Evolutionary conservation across 306 rosid genomes (phyloP), one percentile per base, ranked within the genome.

Genomic region (Glycine tomentella): DNA sequence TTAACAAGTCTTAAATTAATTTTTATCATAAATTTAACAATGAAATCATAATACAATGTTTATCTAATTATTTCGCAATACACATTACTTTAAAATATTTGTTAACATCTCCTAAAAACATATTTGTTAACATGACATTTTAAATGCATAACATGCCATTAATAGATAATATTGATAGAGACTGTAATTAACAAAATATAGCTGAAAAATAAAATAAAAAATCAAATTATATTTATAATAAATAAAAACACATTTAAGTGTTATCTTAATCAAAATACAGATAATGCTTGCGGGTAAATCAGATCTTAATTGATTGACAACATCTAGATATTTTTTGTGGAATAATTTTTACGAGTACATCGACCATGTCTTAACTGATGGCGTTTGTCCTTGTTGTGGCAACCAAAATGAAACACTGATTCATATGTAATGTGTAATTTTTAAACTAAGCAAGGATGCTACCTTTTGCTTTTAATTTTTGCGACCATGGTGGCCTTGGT

Each of bases 401-500:
- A 17, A 58, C 46, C 69, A 12, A 74, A 59, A 75, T 4, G 57
- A 9, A 55, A 53, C 66, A 73, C 6, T 15, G 15, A 9, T 53
- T 55, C 10, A 16, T 3, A 72, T 36, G 36, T 55, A 12, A 9
- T 36, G 65, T 1, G 15, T 9, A 15, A 9, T 53, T 57, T 72
- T n/a, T 38, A 16, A 56, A 16, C 65, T 15, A 55, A 36, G 51
- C 64, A 53, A 0, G 38, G 6, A 55, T 40, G 52, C 34, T 40
- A 40, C 42, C 53, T 74, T 56, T 40, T 55, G 20, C 64, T 17
- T 38, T 38, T 72, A 33, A 50, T 50, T 52, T 53, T 52, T 56
- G 15, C 53, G 36, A 72, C 11, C 5, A 36, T 38, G 78, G 52
- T 40, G 67, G 38, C 67, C 51, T 74, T 16, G 67, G 14, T 42